Base-by-base conservation (phyloP, 2,329 filamentous ascomycete species). In the Claviceps paspali region DNA sequence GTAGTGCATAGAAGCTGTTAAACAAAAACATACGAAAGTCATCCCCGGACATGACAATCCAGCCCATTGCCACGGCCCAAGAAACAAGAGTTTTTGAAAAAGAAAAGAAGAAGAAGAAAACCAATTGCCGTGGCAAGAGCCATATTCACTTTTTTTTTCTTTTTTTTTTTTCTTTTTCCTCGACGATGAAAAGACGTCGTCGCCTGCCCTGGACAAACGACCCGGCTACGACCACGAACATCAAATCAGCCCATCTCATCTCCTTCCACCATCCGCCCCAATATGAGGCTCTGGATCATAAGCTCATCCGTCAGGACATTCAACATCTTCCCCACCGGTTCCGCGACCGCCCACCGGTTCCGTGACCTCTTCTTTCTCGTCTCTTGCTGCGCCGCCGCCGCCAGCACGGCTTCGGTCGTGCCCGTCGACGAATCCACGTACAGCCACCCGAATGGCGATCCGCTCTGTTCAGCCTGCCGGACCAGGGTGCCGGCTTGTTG, bases 261-360 rank as follows among this genome's bases (percentile, higher is more conserved):
- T 35, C 74, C 70, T 43, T 83, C 79, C 36, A 86, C 72, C 47
- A 95, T 60, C 42, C 76, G 73, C 1, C 87, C 88, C 35, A 94
- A 56, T 44, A 98, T 95, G 41, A 96, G 63, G 55, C 86, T 95
- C 64, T 98, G 88, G 38, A 93, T 78, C 17, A 96, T 76, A 52
- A 88, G 76, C 58, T 96, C 88, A 54, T 92, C 80, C 39, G 78
- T 80, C 36, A 93, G 70, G 31, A 91, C 69, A 43, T 69, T 71
- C 27, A 86, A 64, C 42, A 59, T 69, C 47, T 68, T 64, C 10
- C 66, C 61, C 30, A 60, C 50, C 12, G 40, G 43, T 40, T 29
- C 39, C 7, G 33, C 45, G 31, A 32, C 52, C 40, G 41, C 59
- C 21, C 21, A 8, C 21, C 5, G 21, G 5, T 8, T 53, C 48